phyloP scores from a whole-genome alignment of 441 rosid species.

The Gossypium davidsonii region DNA sequence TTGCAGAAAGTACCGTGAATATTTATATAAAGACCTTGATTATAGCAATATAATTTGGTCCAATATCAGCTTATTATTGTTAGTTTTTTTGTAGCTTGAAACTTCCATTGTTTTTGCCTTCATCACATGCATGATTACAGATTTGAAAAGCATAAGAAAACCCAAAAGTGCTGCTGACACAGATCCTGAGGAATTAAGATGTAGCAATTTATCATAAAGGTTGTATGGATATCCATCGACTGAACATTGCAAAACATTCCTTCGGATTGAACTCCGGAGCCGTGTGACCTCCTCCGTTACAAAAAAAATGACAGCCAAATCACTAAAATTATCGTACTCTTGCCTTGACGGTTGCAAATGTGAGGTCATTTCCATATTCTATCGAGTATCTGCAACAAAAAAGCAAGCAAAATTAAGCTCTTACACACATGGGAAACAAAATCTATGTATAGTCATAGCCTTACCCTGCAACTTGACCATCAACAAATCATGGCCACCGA shows the following conservation, averaged over 20 bases:
- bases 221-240: constrained; percentile 25
- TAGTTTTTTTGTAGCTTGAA: background rate
- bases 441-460: background rate
- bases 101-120: background rate
- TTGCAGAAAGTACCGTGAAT: constrained; percentile 1
- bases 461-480: constrained; percentile 24
- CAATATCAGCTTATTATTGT: background rate
- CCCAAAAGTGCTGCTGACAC: background rate
- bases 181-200: background rate
- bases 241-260: constrained; percentile 33
- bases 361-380: too few species aligned
- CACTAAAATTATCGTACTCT: too few species aligned
- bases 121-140: background rate
- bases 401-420: too few species aligned
- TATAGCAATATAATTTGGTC: background rate
- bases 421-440: background rate
- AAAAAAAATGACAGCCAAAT: background rate
- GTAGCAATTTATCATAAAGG: constrained; percentile 9
- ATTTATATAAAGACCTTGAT: too few species aligned
- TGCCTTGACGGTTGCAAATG: too few species aligned
- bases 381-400: too few species aligned
- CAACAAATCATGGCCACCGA: constrained; percentile 25
- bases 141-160: background rate
- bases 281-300: constrained; percentile 34
- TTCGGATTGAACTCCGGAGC: constrained; percentile 30